Evolutionary conservation across 2,329 filamentous ascomycete species (phyloP), one percentile per base, ranked within the genome.

Genomic region (Claviceps spartinae): DNA sequence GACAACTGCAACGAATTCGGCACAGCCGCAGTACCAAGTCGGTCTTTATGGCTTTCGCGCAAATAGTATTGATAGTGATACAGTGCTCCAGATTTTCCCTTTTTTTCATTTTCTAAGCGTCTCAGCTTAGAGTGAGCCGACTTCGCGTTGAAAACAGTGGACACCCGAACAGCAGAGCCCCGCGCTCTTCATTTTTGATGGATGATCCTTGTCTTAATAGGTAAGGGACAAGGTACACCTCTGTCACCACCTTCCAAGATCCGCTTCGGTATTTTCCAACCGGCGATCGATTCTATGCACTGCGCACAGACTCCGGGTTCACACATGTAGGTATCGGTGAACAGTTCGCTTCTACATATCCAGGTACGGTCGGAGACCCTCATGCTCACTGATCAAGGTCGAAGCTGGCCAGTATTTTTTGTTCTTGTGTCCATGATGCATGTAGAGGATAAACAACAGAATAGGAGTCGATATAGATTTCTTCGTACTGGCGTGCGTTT

Each of bases 1-100:
- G 26, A 50, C 48, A 48, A 36, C 40, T 48, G 48, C 48, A 48
- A 48, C 34, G 50, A 38, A 45, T 45, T 36, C 49, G 52, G 52
- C 49, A 40, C 40, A 38, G 48, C 52, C 48, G 47, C 13, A 50
- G 36, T 37, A 48, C 24, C 8, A 42, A 48, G 30, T 36, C 11
- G 13, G 45, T 54, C 48, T 45, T 48, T 37, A 45, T 40, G 46
- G 36, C 36, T 18, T 52, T 48, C 48, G 52, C 45, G 48, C 38
- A 41, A 48, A 43, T 34, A 9, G 45, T 48, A 40, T 51, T 40
- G 48, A 22, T 48, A 34, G 48, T 40, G 48, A 30, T 41, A 54
- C 34, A 22, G 42, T 45, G 14, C 36, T 48, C 43, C 20, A 16
- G 4, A 9, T 7, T 16, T 14, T 34, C 42, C 8, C 36, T 26